Conservation (phyloP, 345 rosid species). For the Kernera saxatilis region DNA sequence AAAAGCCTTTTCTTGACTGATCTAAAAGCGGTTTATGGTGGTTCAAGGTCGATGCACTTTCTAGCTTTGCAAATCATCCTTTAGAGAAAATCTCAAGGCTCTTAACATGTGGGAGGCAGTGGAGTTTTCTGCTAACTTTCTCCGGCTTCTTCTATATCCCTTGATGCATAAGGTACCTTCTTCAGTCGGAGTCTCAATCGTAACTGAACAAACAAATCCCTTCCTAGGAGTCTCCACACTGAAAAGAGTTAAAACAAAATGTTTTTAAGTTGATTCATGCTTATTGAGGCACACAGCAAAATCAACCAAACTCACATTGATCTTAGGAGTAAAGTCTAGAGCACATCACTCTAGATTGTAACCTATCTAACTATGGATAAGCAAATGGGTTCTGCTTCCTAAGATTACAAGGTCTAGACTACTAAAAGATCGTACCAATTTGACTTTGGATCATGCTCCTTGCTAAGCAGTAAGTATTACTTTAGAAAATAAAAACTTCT, state of each 20-base stretch:
- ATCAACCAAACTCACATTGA: not conserved
- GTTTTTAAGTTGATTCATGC: too few species aligned
- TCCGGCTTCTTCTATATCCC: slow-evolving; percentile 40
- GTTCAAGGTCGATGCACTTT: not conserved
- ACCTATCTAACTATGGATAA: not conserved
- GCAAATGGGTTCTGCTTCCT: not conserved
- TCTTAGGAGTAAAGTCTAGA: too few species aligned
- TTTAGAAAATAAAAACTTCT: not conserved
- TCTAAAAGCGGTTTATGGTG: not conserved
- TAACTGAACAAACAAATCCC: slow-evolving; percentile 42
- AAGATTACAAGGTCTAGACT: not conserved
- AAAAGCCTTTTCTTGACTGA: too few species aligned
- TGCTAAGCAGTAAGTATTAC: too few species aligned
- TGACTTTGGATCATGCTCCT: not conserved
- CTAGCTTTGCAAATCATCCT: not conserved
- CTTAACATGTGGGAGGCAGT: slow-evolving; percentile 50
- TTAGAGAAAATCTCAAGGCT: slow-evolving; percentile 28
- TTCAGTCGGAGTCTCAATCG: slow-evolving; percentile 32
- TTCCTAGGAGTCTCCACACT: slow-evolving; percentile 46
- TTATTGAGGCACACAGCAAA: too few species aligned
- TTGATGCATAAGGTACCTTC: slow-evolving; percentile 29
- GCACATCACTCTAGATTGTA: not conserved
- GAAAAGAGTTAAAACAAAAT: not conserved
- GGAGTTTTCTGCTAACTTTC: slow-evolving; percentile 49
- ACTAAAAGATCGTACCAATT: not conserved